Evolutionary conservation across 495 filamentous ascomycete species (phyloP).

Genomic region (Aspergillus nidulans): DNA sequence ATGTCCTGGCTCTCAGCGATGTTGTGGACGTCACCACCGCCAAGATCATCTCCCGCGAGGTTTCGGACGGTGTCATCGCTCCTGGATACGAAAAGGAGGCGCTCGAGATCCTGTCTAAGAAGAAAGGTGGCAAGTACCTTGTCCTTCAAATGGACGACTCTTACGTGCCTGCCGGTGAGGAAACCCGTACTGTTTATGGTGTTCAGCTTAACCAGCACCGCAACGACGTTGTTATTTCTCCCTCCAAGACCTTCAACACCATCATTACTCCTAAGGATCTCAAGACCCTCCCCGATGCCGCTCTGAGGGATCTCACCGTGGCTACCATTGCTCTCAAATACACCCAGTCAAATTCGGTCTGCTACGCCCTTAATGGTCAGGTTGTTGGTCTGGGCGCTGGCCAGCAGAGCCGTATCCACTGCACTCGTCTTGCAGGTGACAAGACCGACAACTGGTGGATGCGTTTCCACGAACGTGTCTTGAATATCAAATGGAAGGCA

Average conservation of each 20-base stretch:
- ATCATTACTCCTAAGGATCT: conserved; percentile 81
- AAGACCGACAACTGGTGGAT: conserved; percentile 99
- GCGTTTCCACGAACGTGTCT: conserved; percentile 84
- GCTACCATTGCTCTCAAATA: conserved; percentile 97
- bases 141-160: conserved; percentile 89
- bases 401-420: conserved; percentile 97
- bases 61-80: conserved; percentile 94
- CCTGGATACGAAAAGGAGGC: conserved; percentile 79
- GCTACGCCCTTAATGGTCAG: conserved; percentile 93
- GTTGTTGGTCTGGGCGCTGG: conserved; percentile 92
- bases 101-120: conserved; percentile 89
- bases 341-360: conserved; percentile 97
- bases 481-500: conserved; percentile 92
- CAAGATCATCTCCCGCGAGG: conserved; percentile 94
- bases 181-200: conserved; percentile 84
- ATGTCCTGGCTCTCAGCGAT: conserved; percentile 90
- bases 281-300: conserved; percentile 66
- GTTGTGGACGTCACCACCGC: conserved; percentile 85
- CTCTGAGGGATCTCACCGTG: conserved; percentile 84
- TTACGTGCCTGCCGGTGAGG: conserved; percentile 70
- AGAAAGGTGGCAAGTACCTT: conserved; percentile 96
- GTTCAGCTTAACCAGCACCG: conserved; percentile 81
- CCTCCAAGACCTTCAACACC: conserved; percentile 73
- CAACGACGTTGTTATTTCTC: conserved; percentile 83
- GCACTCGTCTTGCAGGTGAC: conserved; percentile 95